A percentile compares a stretch with the other conserved stretches of the same genome.
Evolutionary conservation across 2,329 filamentous ascomycete species (phyloP).

Genomic region (Thielaviopsis ethacetica): DNA sequence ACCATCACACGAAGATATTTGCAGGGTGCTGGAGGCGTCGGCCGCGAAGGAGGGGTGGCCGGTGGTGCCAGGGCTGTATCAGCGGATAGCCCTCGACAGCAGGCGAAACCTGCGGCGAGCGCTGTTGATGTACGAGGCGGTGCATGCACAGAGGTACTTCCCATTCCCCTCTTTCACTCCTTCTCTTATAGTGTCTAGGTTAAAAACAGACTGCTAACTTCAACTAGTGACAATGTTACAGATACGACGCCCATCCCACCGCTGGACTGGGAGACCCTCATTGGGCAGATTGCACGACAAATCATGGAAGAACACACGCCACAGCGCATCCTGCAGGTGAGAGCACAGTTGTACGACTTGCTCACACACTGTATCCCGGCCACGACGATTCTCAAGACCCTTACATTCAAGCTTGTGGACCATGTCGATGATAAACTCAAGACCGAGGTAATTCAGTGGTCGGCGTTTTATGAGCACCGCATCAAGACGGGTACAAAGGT

Average conservation of each 20-base stretch:
- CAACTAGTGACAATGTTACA: slow-evolving; percentile 64
- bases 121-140: slow-evolving; percentile 89
- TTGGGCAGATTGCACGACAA: slow-evolving; percentile 76
- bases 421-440: slow-evolving; percentile 82
- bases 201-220: background rate
- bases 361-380: slow-evolving; percentile 94
- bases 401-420: slow-evolving; percentile 82
- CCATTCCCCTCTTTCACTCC: background rate
- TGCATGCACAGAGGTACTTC: slow-evolving; percentile 87
- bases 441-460: slow-evolving; percentile 86
- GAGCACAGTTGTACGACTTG: slow-evolving; percentile 90
- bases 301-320: slow-evolving; percentile 91
- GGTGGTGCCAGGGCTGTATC: slow-evolving; percentile 58
- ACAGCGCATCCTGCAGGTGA: slow-evolving; percentile 68
- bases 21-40: slow-evolving; percentile 50
- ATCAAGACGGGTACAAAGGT: slow-evolving; percentile 86
- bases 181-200: slow-evolving; percentile 6
- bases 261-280: slow-evolving; percentile 91
- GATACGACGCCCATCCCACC: slow-evolving; percentile 82
- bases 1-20: slow-evolving; percentile 74
- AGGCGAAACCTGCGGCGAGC: slow-evolving; percentile 80
- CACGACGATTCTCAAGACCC: slow-evolving; percentile 82
- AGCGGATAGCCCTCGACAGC: slow-evolving; percentile 76
- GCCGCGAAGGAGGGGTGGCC: slow-evolving; percentile 73
- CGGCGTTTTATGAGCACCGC: slow-evolving; percentile 91